These are phyloP conservation scores for Hypoxylon sp. DNA, from an alignment of 2,329 filamentous ascomycete genomes.

Conservation along the genomic window DNA sequence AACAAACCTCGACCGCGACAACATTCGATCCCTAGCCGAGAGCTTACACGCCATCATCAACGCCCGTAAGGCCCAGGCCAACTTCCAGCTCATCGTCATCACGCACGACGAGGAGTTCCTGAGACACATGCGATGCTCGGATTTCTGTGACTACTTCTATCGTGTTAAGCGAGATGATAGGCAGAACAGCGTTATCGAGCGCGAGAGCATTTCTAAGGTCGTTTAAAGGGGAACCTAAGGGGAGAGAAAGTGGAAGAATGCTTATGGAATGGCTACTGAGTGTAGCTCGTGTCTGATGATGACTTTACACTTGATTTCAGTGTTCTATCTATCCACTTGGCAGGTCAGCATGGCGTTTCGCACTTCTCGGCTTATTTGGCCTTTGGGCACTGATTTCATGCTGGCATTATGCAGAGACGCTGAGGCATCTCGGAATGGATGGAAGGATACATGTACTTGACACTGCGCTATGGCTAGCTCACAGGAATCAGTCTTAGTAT, in stretches of 20 bases:
- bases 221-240: constrained; percentile 48
- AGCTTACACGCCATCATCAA: constrained; percentile 91
- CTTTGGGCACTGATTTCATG: background rate
- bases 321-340: background rate
- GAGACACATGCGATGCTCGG: constrained; percentile 90
- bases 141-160: constrained; percentile 94
- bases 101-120: constrained; percentile 99
- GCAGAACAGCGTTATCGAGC: constrained; percentile 90
- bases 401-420: constrained; percentile 13
- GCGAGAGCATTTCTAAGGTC: constrained; percentile 71
- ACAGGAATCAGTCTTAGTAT: background rate
- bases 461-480: constrained; percentile 3
- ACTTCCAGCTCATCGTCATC: constrained; percentile 98
- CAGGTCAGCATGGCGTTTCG: constrained; percentile 35
- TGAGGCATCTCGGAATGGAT: constrained; percentile 1
- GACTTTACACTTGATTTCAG: constrained; percentile 5
- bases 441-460: constrained; percentile 10
- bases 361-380: background rate
- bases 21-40: constrained; percentile 89
- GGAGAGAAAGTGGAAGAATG: background rate
- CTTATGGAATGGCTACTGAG: background rate
- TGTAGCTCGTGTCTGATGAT: background rate
- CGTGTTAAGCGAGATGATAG: constrained; percentile 84
- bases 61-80: constrained; percentile 84
- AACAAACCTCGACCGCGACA: constrained; percentile 95